A percentile compares a stretch with the other conserved stretches of the same genome.
Evolutionary conservation across 2,329 filamentous ascomycete species (phyloP).

Genomic region (Coniochaeta sp.): DNA sequence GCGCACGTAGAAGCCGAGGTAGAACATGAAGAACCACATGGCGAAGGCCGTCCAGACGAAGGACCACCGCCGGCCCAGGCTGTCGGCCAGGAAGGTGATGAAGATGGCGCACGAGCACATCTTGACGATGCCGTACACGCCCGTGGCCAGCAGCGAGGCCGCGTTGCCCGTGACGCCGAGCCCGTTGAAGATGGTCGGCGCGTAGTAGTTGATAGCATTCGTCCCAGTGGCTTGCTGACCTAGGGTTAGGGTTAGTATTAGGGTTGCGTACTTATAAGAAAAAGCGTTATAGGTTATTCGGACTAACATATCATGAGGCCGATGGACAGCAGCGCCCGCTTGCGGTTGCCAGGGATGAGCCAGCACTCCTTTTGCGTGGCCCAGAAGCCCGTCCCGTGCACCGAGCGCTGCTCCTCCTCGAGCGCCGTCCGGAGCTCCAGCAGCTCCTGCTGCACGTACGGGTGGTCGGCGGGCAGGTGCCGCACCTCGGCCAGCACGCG

Average conservation of each 20-base stretch:
- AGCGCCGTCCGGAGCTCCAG: conserved; percentile 20
- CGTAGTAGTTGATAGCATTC: conserved; percentile 18
- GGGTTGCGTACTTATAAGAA: too few relatives aligned
- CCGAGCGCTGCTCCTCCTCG: conserved; percentile 18
- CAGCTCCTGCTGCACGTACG: conserved; percentile 27
- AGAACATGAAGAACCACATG: conserved; percentile 41
- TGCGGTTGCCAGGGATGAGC: conserved; percentile 31
- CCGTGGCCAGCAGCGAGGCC: conserved; percentile 51
- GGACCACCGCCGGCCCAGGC: conserved; percentile 45
- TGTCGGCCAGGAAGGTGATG: conserved; percentile 51
- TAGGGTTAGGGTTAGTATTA: too few relatives aligned
- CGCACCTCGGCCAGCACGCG: conserved; percentile 24
- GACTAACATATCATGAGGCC: not conserved
- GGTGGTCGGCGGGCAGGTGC: conserved; percentile 24
- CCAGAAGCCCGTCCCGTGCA: conserved; percentile 15
- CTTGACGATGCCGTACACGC: conserved; percentile 57
- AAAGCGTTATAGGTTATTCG: not conserved
- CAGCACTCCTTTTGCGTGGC: conserved; percentile 21
- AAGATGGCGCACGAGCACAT: conserved; percentile 49
- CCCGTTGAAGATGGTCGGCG: conserved; percentile 21
- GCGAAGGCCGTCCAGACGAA: conserved; percentile 45
- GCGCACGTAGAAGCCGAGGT: conserved; percentile 54
- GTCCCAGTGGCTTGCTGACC: not conserved
- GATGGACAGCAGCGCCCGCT: conserved; percentile 20
- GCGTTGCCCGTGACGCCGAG: conserved; percentile 33